Evolutionary conservation across 1,284 basidiomycete species (phyloP), one percentile per base, ranked within the genome.

Genomic region (Sphaerobolus stellatus): DNA sequence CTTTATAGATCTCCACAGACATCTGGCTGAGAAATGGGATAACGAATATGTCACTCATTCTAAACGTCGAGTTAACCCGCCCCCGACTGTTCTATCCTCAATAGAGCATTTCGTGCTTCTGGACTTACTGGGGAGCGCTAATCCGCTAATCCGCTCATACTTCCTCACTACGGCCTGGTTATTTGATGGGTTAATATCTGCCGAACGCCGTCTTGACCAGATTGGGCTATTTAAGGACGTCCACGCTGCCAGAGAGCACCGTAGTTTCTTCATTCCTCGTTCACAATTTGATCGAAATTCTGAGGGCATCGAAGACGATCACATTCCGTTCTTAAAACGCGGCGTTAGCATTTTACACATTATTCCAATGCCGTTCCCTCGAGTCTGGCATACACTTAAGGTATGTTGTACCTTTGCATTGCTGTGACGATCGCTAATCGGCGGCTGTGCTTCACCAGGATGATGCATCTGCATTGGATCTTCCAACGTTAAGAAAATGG

Each of bases 261-360:
- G 75, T 24, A 87, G 84, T 57, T 92, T 84, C 69, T 92, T 92
- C 70, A 58, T 70, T 24, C 71, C 78, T 43, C 76, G 85, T 41
- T 68, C 64, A 0, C 69, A 68, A 1, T 63, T 59, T 25, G 72
- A 76, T 36, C 59, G 64, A 30, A 79, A 76, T 57, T 68, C 71
- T 16, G 84, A 82, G 1, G 86, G 85, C 45, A 88, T 98, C 56
- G 92, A 86, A 40, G 97, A 99, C 70, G 97, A 99, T 72, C 97
- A 99, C 69, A 70, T 94, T 25, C 97, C 97, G 14, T 99, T 99
- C 73, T 65, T 97, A 43, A 71, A 76, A 33, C 72, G 78, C 50
- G 97, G 96, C 5, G 94, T 99, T 18, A 92, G 86, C 54, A 75
- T 98, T 47, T 71, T 99, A 59, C 97, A 99, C 68, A 67, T 99